Evolutionary conservation across 2,329 filamentous ascomycete species (phyloP).

Genomic region (Torrubiellomyces zombiae): DNA sequence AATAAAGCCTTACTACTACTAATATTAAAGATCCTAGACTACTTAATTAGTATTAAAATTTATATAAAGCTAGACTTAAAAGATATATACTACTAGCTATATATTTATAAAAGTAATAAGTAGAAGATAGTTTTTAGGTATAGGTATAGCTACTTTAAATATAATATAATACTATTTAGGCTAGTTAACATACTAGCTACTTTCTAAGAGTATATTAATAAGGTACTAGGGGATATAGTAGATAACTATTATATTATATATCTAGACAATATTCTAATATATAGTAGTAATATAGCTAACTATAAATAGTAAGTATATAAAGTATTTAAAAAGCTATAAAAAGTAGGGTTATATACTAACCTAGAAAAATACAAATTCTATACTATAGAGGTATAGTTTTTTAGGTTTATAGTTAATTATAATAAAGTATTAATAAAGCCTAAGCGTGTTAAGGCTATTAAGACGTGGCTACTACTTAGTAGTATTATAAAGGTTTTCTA

Average conservation of each 20-base stretch:
- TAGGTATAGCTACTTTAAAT: slow-evolving; percentile 1
- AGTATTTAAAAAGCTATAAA: too few relatives aligned
- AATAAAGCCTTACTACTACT: neutral
- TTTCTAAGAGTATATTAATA: slow-evolving; percentile 1
- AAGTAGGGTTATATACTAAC: too few relatives aligned
- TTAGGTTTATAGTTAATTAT: too few relatives aligned
- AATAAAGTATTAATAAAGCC: too few relatives aligned
- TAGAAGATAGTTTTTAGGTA: neutral
- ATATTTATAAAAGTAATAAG: slow-evolving; percentile 1
- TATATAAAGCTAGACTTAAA: neutral
- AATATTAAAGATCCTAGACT: neutral
- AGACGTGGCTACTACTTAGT: too few relatives aligned
- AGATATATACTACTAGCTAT: slow-evolving; percentile 1
- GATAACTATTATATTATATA: neutral
- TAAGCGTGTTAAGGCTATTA: too few relatives aligned
- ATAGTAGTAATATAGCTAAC: neutral
- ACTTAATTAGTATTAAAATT: neutral
- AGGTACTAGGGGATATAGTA: neutral
- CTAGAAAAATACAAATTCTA: too few relatives aligned
- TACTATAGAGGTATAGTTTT: too few relatives aligned
- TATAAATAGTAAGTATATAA: too few relatives aligned
- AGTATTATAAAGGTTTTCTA: too few relatives aligned
- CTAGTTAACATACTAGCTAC: neutral
- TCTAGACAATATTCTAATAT: slow-evolving; percentile 1
- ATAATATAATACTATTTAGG: slow-evolving; percentile 1